Evolutionary conservation across 176 grass and related monocot species (phyloP).

Genomic region (Avena insularis): DNA sequence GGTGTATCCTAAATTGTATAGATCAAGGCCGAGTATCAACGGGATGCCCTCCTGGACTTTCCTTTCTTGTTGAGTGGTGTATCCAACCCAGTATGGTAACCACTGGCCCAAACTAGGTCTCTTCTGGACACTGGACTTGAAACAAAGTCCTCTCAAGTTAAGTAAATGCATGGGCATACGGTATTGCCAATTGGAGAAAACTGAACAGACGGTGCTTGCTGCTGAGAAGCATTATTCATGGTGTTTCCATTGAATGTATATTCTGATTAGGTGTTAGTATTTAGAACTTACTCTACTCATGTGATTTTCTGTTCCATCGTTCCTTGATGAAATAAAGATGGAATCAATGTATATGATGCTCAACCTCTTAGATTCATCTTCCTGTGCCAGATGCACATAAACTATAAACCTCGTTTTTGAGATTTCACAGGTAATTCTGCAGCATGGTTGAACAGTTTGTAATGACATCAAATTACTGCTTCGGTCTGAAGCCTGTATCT

Average conservation of each 20-base stretch:
- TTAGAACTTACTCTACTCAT: not conserved
- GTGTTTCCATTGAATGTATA: not conserved
- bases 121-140: not conserved
- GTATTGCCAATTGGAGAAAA: not conserved
- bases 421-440: slow-evolving; percentile 5
- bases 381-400: not conserved
- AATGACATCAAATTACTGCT: slow-evolving; percentile 12
- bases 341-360: not conserved
- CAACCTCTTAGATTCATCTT: not conserved
- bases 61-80: slow-evolving; percentile 16
- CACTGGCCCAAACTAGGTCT: slow-evolving; percentile 8
- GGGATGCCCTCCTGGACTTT: not conserved
- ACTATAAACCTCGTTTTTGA: not conserved
- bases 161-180: not conserved
- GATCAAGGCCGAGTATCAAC: not conserved
- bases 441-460: not conserved
- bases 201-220: not conserved
- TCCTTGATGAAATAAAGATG: not conserved
- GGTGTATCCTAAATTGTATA: not conserved
- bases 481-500: not conserved
- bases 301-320: not conserved
- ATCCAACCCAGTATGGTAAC: not conserved
- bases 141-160: not conserved
- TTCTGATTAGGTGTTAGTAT: not conserved
- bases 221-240: not conserved